Percentiles rank a stretch among this genome's conserved stretches.
These are phyloP conservation scores for Endogone sp. DNA, from an alignment of 192 early-diverging fungal genomes.

Conservation along the genomic window DNA sequence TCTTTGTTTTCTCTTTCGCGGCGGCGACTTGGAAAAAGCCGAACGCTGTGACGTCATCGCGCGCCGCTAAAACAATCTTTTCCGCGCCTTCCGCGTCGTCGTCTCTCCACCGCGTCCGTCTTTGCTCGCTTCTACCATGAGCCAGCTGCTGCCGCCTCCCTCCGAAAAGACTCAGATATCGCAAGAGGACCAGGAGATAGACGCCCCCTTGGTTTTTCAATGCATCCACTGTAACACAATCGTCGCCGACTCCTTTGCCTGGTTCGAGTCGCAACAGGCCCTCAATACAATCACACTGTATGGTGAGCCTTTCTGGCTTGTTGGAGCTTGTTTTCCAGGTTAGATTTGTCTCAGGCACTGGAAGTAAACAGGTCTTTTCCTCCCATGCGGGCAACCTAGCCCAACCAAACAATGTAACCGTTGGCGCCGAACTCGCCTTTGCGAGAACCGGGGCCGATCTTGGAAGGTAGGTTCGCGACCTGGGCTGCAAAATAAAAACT, in stretches of 20 bases:
- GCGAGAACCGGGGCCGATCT: constrained; percentile 8
- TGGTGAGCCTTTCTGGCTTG: constrained; percentile 5
- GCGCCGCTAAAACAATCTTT: no score
- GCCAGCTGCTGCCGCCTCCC: no score
- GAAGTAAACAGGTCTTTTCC: no score
- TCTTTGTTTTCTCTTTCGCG: no score
- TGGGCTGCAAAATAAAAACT: neutral
- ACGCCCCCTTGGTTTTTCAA: constrained; percentile 17
- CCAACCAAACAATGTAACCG: constrained; percentile 11
- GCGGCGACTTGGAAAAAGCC: no score
- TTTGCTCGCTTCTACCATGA: no score
- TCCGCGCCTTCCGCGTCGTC: no score
- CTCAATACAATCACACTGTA: constrained; percentile 10
- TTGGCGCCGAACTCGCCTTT: constrained; percentile 14
- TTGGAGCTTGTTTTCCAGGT: neutral
- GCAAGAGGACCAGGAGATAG: neutral
- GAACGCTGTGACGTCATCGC: no score
- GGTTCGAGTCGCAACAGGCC: constrained; percentile 4
- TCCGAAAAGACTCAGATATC: no score
- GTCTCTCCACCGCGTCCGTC: no score
- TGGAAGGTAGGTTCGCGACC: constrained; percentile 8
- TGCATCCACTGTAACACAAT: constrained; percentile 13
- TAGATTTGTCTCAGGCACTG: no score
- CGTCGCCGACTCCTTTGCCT: constrained; percentile 18
- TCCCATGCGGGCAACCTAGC: no score